Evolutionary conservation across 2,329 filamentous ascomycete genomes (phyloP).

Genomic region (Colletotrichum sp.): DNA sequence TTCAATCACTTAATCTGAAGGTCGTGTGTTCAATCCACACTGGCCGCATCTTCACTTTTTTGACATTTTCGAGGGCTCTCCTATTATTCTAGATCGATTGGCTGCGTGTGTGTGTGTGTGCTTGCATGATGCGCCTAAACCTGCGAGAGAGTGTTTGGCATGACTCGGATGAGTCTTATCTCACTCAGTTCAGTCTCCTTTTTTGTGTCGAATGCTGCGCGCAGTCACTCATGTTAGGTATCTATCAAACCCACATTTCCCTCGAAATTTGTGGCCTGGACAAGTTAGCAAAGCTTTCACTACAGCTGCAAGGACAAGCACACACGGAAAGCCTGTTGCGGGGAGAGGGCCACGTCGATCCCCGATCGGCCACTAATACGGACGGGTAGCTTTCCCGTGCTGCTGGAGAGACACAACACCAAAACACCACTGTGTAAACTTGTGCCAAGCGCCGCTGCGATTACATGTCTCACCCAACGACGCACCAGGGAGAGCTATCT

Average conservation of each 20-base stretch:
- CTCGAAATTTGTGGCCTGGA: neutral
- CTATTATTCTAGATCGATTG: too few relatives aligned
- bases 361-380: neutral
- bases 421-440: neutral
- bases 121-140: neutral
- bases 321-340: neutral
- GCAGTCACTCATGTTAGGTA: neutral
- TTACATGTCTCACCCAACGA: slow-evolving; percentile 7
- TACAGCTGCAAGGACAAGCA: neutral
- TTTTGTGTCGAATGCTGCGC: neutral
- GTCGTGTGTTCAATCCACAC: slow-evolving; percentile 21
- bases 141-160: neutral
- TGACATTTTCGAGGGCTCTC: neutral
- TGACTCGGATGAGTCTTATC: neutral
- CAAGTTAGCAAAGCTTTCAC: neutral
- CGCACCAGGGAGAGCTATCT: neutral
- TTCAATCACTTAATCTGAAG: slow-evolving; percentile 16
- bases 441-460: neutral
- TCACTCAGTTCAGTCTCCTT: neutral
- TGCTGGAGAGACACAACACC: neutral
- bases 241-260: neutral
- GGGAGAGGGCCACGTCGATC: neutral
- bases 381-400: neutral
- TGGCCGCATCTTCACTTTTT: slow-evolving; percentile 17
- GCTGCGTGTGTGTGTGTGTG: neutral